Evolutionary conservation across 768 basidiomycete genomes (phyloP).

Genomic region (Russula brevipes): DNA sequence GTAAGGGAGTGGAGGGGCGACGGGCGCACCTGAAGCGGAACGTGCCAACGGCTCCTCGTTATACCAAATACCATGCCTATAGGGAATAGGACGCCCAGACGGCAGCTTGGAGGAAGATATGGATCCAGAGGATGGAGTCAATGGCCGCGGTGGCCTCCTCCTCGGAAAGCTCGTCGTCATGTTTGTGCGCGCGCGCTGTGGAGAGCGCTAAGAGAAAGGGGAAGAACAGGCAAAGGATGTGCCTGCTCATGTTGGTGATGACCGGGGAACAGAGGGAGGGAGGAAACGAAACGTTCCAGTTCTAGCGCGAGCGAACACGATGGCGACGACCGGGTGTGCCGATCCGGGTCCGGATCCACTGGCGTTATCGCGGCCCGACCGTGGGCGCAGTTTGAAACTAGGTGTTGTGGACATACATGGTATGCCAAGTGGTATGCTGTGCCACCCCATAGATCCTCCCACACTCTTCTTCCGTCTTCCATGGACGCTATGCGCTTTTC

Average conservation of each 20-base stretch:
- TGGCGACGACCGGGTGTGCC: neutral
- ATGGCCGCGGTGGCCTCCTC: slow-evolving; percentile 61
- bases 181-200: slow-evolving; percentile 48
- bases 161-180: slow-evolving; percentile 59
- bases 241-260: neutral
- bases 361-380: neutral
- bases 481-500: too few species aligned
- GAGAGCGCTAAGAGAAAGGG: slow-evolving; percentile 9
- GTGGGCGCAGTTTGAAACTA: too few species aligned
- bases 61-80: slow-evolving; percentile 75
- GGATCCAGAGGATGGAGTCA: slow-evolving; percentile 76
- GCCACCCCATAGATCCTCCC: too few species aligned
- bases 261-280: neutral
- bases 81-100: slow-evolving; percentile 86
- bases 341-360: neutral
- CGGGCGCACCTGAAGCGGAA: slow-evolving; percentile 68
- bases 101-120: slow-evolving; percentile 69
- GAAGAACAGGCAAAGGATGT: neutral
- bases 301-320: neutral
- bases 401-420: too few species aligned
- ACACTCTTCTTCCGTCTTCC: too few species aligned
- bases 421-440: too few species aligned
- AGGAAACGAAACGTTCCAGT: neutral
- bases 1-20: neutral
- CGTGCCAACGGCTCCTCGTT: slow-evolving; percentile 82